Percentiles rank a stretch among this genome's conserved stretches.
These are phyloP conservation scores for Rhodotorula sphaerocarpa DNA, from an alignment of 768 basidiomycete genomes.

Conservation along the genomic window DNA sequence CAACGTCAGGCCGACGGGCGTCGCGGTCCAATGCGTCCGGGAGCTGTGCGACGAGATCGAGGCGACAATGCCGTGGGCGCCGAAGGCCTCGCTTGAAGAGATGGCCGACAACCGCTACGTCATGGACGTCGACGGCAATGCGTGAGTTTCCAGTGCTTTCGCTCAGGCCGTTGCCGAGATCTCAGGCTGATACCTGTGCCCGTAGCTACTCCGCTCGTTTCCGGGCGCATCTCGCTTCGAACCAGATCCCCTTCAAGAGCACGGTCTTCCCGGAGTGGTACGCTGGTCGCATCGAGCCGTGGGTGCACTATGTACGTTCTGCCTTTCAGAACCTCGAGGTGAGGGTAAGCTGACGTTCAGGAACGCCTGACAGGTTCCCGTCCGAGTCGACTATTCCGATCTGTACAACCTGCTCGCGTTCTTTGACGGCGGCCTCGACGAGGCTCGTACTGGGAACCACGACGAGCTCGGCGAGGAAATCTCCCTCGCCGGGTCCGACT, in stretches of 20 bases:
- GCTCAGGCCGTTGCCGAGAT: slow-evolving; percentile 47
- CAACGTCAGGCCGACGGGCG: slow-evolving; percentile 6
- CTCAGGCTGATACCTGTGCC: neutral
- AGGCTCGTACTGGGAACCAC: slow-evolving; percentile 53
- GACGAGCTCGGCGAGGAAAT: slow-evolving; percentile 56
- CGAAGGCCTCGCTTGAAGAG: slow-evolving; percentile 3
- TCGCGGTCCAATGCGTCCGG: slow-evolving; percentile 6
- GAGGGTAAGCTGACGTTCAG: no score
- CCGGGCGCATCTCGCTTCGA: slow-evolving; percentile 12
- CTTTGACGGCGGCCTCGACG: slow-evolving; percentile 46
- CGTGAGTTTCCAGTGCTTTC: slow-evolving; percentile 72
- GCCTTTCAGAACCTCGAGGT: no score
- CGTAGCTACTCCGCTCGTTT: no score
- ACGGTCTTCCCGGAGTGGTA: slow-evolving; percentile 41
- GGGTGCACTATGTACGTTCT: slow-evolving; percentile 49
- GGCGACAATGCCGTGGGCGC: slow-evolving; percentile 3
- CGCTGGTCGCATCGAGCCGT: slow-evolving; percentile 87
- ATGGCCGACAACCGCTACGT: slow-evolving; percentile 66
- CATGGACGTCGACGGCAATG: slow-evolving; percentile 85
- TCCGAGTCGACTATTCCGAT: slow-evolving; percentile 38
- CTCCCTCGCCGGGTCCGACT: slow-evolving; percentile 48
- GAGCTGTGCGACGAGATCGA: slow-evolving; percentile 17
- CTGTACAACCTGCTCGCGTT: slow-evolving; percentile 63
- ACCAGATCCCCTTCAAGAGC: slow-evolving; percentile 31
- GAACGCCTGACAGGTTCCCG: slow-evolving; percentile 34